Base-by-base conservation (phyloP, 257 asterid genomes). In the Paulownia fortunei region DNA sequence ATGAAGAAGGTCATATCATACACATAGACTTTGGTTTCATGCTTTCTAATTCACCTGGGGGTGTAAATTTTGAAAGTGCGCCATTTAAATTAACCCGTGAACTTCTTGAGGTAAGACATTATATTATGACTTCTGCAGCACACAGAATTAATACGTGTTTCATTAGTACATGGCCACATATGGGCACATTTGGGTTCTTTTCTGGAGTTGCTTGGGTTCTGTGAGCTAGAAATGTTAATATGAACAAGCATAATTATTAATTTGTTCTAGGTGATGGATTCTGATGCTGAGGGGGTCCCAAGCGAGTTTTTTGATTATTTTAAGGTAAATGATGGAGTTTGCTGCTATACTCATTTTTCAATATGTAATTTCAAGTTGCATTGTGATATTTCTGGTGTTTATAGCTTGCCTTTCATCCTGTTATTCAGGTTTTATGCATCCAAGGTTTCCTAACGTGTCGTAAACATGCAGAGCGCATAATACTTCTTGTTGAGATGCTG, bases 31-130 rank as follows among this genome's bases (percentile, higher is more conserved):
- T 96, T 81, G 99, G 99, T 80, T 96, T 96, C 87, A 93, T 96
- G 99, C 98, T 96, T 79, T 96, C 99, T 64, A 96, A 96, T 89
- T 96, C 99, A 74, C 99, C 99, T 61, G 99, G 99, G 23, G 99
- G 99, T 85, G 99, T 96, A 73, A 96, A 96, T 89, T 96, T 96
- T 84, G 99, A 96, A 83, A 96, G 99, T 82, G 99, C 99, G 8
- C 99, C 99, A 42, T 96, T 96, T 84, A 96, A 96, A 76, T 83
- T 96, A 73, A 96, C 99, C 75, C 99, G 99, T 46, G 99, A 96
- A 78, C 98, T 96, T 84, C 97, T 96, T 76, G 99, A 96, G 98
- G 99, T 93, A 79, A 72, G 79, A 26, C 37, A 32, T 62, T 62
- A 34, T 49, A 41, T 34, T 58, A 39, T 37, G 27, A 34, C 37